phyloP scores from a whole-genome alignment of 495 filamentous ascomycete genomes.

The Parachaetomium inaequale region DNA sequence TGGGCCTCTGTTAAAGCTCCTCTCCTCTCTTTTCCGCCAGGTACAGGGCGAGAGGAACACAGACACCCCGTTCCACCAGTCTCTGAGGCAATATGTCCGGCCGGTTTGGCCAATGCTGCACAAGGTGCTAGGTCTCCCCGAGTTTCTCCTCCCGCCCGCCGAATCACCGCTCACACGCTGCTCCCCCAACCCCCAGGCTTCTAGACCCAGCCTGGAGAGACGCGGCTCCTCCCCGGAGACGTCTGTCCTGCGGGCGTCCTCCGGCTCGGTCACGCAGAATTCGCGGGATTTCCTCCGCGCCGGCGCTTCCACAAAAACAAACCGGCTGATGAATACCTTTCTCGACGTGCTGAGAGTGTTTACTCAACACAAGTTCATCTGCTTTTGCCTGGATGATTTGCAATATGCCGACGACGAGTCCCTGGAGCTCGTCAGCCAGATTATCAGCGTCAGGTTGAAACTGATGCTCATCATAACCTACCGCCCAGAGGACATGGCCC shows the following conservation, averaged over 20 bases:
- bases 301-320: slow-evolving; percentile 66
- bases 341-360: slow-evolving; percentile 78
- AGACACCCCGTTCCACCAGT: slow-evolving; percentile 74
- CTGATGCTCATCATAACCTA: slow-evolving; percentile 73
- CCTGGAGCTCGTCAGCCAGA: slow-evolving; percentile 69
- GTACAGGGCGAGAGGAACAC: slow-evolving; percentile 89
- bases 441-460: slow-evolving; percentile 67
- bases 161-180: slow-evolving; percentile 25
- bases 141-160: slow-evolving; percentile 57
- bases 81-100: slow-evolving; percentile 65
- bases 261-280: slow-evolving; percentile 42
- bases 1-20: slow-evolving; percentile 72
- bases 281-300: slow-evolving; percentile 68
- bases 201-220: slow-evolving; percentile 29
- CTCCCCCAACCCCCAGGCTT: slow-evolving; percentile 23
- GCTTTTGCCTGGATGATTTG: slow-evolving; percentile 79
- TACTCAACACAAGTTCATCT: slow-evolving; percentile 73
- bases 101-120: slow-evolving; percentile 77
- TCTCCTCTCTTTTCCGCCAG: slow-evolving; percentile 81
- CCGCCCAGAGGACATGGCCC: slow-evolving; percentile 51
- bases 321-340: slow-evolving; percentile 78
- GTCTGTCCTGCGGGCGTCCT: slow-evolving; percentile 11
- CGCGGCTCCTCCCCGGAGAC: slow-evolving; percentile 45
- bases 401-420: slow-evolving; percentile 86
- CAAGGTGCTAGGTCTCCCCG: slow-evolving; percentile 72